Conservation (phyloP, 805 yeast species). For the Yamadazyma akitaensis region DNA sequence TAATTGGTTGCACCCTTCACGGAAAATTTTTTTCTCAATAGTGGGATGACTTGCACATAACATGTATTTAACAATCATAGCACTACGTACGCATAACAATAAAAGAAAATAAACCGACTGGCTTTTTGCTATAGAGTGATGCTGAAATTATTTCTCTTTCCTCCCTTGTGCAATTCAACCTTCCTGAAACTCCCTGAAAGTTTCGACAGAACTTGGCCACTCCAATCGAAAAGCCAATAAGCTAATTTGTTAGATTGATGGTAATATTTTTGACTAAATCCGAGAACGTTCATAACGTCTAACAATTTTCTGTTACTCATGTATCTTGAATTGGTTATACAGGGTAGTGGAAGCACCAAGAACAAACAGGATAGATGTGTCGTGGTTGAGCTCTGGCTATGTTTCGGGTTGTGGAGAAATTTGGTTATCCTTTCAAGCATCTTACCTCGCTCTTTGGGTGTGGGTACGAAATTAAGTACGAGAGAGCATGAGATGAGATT, state of each 20-base stretch:
- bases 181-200: conserved; percentile 30
- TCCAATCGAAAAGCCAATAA: conserved; percentile 64
- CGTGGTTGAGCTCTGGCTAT: not conserved
- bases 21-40: no score
- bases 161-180: conserved; percentile 53
- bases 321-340: conserved; percentile 80
- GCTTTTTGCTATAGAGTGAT: conserved; percentile 1
- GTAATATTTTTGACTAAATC: conserved; percentile 46
- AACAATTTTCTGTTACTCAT: conserved; percentile 44
- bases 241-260: conserved; percentile 69
- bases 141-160: conserved; percentile 62
- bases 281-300: conserved; percentile 54
- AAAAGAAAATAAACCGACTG: not conserved
- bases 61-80: not conserved
- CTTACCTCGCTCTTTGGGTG: conserved; percentile 63
- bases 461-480: conserved; percentile 86
- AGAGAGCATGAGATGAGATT: conserved; percentile 76
- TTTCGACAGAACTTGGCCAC: conserved; percentile 20
- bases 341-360: conserved; percentile 85
- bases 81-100: not conserved
- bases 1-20: no score
- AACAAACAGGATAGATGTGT: conserved; percentile 47
- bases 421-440: conserved; percentile 63
- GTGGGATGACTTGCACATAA: no score
- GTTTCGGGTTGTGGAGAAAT: conserved; percentile 39